Percentiles rank a stretch among this genome's conserved stretches.
These are phyloP conservation scores for Naegleria lovaniensis DNA, from an alignment of 208 protist genomes.

Conservation along the genomic window DNA sequence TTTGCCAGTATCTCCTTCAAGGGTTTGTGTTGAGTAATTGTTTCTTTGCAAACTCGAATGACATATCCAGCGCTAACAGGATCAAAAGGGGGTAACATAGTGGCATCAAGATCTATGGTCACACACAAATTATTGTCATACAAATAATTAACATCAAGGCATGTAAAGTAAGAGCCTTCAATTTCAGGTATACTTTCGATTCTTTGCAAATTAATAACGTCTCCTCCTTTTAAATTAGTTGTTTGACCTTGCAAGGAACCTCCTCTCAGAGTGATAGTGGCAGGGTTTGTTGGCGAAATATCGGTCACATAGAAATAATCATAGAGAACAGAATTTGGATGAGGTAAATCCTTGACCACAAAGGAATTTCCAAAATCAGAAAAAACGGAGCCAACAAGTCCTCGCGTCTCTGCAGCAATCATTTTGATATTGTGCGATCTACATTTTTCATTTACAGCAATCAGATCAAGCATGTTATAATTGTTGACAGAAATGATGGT, in stretches of 20 bases:
- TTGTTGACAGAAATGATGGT: neutral
- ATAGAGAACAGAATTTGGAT: too few species aligned
- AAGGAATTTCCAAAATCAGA: conserved; percentile 31
- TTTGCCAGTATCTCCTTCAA: neutral
- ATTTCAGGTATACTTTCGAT: neutral
- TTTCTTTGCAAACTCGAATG: neutral
- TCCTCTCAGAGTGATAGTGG: too few species aligned
- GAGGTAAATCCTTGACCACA: neutral
- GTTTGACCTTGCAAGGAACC: neutral
- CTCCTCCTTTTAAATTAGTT: neutral
- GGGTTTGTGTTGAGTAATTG: neutral
- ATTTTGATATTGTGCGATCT: neutral
- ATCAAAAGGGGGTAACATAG: neutral
- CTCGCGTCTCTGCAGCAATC: conserved; percentile 21
- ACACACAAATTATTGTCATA: neutral
- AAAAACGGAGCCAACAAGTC: conserved; percentile 30
- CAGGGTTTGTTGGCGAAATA: too few species aligned
- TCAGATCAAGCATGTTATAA: neutral
- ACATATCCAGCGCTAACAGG: neutral
- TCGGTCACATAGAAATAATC: neutral
- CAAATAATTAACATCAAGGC: too few species aligned
- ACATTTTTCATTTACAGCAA: conserved; percentile 14
- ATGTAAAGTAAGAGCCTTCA: too few species aligned
- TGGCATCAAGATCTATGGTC: neutral
- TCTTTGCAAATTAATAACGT: neutral